phyloP scores from a whole-genome alignment of 148 eudicot species.

The Nepenthes mirabilis region DNA sequence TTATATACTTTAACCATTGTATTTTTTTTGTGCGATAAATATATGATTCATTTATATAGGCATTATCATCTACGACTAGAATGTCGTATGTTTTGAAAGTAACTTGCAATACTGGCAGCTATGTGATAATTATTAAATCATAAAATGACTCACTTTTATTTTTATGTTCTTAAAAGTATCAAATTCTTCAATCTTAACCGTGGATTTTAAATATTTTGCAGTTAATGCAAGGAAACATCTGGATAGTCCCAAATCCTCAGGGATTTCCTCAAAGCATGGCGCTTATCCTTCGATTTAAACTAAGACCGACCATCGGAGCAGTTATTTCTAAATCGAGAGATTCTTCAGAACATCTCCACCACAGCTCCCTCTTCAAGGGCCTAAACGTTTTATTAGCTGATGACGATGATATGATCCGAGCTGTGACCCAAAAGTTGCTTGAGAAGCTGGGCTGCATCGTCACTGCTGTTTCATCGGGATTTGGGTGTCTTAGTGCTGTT shows the following conservation, averaged over 20 bases:
- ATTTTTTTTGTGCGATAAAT: too few species aligned
- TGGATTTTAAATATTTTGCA: conserved; percentile 12
- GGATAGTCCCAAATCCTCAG: conserved; percentile 50
- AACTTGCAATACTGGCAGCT: too few species aligned
- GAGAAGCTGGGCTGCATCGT: conserved; percentile 68
- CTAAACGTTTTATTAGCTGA: conserved; percentile 72
- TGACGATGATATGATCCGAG: conserved; percentile 52
- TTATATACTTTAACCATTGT: too few species aligned
- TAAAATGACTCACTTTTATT: too few species aligned
- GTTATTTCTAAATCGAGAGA: conserved; percentile 34
- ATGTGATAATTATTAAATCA: too few species aligned
- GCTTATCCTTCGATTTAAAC: conserved; percentile 52
- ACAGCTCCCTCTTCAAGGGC: conserved; percentile 37
- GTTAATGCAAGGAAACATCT: conserved; percentile 87
- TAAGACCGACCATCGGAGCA: conserved; percentile 33
- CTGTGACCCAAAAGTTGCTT: conserved; percentile 52
- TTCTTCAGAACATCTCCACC: conserved; percentile 23
- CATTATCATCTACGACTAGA: too few species aligned
- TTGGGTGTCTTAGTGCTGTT: conserved; percentile 52
- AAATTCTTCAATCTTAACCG: too few species aligned
- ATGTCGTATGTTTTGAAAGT: too few species aligned
- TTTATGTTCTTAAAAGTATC: too few species aligned
- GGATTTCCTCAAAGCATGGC: conserved; percentile 71
- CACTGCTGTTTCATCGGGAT: conserved; percentile 49
- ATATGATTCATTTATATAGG: too few species aligned